Percentiles rank a stretch among this genome's conserved stretches.
Evolutionary conservation across 805 yeast genomes (phyloP).

Genomic region (Dipodascus albidus): DNA sequence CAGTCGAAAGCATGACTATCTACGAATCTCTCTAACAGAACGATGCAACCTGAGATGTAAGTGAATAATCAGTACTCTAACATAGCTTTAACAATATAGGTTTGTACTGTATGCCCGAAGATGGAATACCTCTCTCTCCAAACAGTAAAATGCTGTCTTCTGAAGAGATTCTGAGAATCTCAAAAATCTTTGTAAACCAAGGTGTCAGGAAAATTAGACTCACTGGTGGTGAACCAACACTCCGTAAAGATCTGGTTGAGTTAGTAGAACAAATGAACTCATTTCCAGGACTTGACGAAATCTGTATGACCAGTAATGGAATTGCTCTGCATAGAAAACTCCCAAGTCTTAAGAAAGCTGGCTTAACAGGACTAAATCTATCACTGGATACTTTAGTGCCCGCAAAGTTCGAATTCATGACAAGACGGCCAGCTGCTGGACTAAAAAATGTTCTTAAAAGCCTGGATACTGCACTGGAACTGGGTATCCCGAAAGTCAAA

Average conservation of each 20-base stretch:
- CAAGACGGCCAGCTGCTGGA: constrained; percentile 35
- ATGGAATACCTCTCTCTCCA: constrained; percentile 40
- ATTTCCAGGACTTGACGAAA: constrained; percentile 33
- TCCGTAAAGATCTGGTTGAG: constrained; percentile 37
- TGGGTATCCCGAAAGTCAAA: constrained; percentile 36
- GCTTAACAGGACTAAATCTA: constrained; percentile 37
- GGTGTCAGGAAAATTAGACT: constrained; percentile 42
- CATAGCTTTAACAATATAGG: not conserved
- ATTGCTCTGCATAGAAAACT: constrained; percentile 38
- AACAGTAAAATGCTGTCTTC: constrained; percentile 30
- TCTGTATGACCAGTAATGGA: constrained; percentile 44
- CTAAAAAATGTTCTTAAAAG: constrained; percentile 34
- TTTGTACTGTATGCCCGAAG: constrained; percentile 46
- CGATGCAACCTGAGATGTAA: constrained; percentile 33
- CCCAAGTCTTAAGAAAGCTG: constrained; percentile 30
- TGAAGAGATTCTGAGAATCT: constrained; percentile 34
- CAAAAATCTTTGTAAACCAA: constrained; percentile 33
- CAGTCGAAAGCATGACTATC: constrained; percentile 36
- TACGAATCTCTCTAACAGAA: constrained; percentile 41
- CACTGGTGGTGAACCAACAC: constrained; percentile 50
- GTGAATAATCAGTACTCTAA: not conserved
- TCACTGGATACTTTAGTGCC: constrained; percentile 40
- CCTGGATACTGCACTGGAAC: constrained; percentile 32
- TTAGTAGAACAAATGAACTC: constrained; percentile 29
- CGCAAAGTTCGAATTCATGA: constrained; percentile 37